Conservation (phyloP, 2,329 filamentous ascomycete genomes). For the Celoporthe dispersa region DNA sequence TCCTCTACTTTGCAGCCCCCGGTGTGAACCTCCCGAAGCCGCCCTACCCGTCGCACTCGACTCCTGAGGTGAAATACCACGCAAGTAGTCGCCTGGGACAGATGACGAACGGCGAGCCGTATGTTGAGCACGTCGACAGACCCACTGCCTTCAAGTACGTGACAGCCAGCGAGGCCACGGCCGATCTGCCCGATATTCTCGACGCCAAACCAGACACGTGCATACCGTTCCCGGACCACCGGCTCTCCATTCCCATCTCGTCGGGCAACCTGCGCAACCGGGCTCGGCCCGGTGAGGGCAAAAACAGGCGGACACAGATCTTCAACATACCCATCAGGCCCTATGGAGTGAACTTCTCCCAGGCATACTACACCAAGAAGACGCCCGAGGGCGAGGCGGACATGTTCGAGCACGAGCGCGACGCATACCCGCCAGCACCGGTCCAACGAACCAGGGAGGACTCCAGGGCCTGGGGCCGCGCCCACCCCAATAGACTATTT, state of each 20-base stretch:
- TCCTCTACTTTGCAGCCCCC: conserved; percentile 73
- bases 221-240: conserved; percentile 70
- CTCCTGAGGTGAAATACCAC: conserved; percentile 44
- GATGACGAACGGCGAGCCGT: conserved; percentile 62
- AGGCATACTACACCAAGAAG: conserved; percentile 43
- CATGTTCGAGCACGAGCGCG: conserved; percentile 45
- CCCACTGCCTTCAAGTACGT: conserved; percentile 65
- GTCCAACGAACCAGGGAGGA: conserved; percentile 49
- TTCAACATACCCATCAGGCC: conserved; percentile 63
- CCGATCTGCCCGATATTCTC: conserved; percentile 65
- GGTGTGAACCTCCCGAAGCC: conserved; percentile 59
- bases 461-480: conserved; percentile 56
- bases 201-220: conserved; percentile 67
- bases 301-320: conserved; percentile 50
- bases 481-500: conserved; percentile 58
- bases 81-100: conserved; percentile 56
- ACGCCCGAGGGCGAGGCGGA: conserved; percentile 39
- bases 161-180: conserved; percentile 56
- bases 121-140: conserved; percentile 55
- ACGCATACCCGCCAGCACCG: conserved; percentile 43
- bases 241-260: conserved; percentile 50
- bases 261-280: conserved; percentile 20
- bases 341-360: conserved; percentile 55
- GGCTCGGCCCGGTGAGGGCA: background rate
- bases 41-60: conserved; percentile 66